These are phyloP conservation scores for Tuber microsphaerosporum DNA, from an alignment of 495 filamentous ascomycete genomes.

Conservation along the genomic window DNA sequence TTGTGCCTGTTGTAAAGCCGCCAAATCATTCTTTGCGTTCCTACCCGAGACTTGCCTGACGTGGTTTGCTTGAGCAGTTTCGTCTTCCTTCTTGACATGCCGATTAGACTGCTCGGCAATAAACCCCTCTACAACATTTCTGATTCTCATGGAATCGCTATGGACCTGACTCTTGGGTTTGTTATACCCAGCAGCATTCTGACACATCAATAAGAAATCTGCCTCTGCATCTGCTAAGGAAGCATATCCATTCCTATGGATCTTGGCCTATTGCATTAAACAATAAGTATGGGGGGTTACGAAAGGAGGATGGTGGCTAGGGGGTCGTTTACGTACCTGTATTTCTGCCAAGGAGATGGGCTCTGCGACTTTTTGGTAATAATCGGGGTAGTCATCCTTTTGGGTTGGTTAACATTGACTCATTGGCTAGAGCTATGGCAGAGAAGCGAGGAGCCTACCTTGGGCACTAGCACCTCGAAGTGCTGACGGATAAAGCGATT, in stretches of 20 bases:
- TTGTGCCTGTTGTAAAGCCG: slow-evolving; percentile 30
- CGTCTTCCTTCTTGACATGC: slow-evolving; percentile 29
- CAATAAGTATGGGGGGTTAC: slow-evolving; percentile 14
- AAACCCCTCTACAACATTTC: slow-evolving; percentile 36
- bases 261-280: slow-evolving; percentile 32
- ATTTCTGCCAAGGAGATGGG: slow-evolving; percentile 56
- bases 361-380: slow-evolving; percentile 51
- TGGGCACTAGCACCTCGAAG: slow-evolving; percentile 38
- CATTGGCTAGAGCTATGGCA: slow-evolving; percentile 1
- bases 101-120: slow-evolving; percentile 33
- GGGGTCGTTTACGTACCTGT: slow-evolving; percentile 40
- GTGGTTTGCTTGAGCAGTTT: slow-evolving; percentile 13
- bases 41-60: slow-evolving; percentile 21
- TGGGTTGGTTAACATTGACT: slow-evolving; percentile 18
- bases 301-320: not conserved
- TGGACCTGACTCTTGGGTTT: slow-evolving; percentile 41
- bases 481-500: slow-evolving; percentile 39
- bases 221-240: slow-evolving; percentile 31
- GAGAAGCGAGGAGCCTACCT: slow-evolving; percentile 33
- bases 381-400: slow-evolving; percentile 48
- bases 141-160: slow-evolving; percentile 37
- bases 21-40: slow-evolving; percentile 15
- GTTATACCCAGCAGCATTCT: slow-evolving; percentile 41
- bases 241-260: slow-evolving; percentile 34
- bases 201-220: slow-evolving; percentile 40